A percentile compares a stretch with the other conserved stretches of the same genome.
Conservation (phyloP, 352 stramenopile genomes). For the Pythium phragmiticola region DNA sequence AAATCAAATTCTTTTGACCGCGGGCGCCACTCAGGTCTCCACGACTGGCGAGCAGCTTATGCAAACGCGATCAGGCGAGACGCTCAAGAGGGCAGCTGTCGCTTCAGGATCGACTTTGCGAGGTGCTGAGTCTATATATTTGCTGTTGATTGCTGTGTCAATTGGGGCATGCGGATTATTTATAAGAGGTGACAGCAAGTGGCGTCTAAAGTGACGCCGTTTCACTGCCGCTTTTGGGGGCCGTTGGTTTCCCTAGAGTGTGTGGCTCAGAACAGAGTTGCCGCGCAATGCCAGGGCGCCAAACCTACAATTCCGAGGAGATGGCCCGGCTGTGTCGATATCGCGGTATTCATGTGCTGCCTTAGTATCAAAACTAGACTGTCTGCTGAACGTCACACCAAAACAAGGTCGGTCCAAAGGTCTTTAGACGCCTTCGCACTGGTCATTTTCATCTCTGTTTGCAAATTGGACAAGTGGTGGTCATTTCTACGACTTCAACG, state of each 20-base stretch:
- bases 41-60: not conserved
- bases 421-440: no score
- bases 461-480: no score
- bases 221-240: not conserved
- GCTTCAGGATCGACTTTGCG: not conserved
- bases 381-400: not conserved
- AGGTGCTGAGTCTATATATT: constrained; percentile 1
- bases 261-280: constrained; percentile 17
- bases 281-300: not conserved
- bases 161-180: not conserved
- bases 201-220: not conserved
- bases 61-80: not conserved
- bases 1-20: not conserved
- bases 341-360: not conserved
- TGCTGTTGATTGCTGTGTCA: not conserved
- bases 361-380: not conserved
- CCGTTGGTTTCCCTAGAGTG: not conserved
- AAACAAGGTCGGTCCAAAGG: no score
- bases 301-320: not conserved
- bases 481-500: no score
- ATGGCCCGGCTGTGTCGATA: not conserved
- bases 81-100: constrained; percentile 1
- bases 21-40: not conserved
- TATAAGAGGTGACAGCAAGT: not conserved
- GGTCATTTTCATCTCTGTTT: no score